Conservation (phyloP, 2,329 filamentous ascomycete genomes). For the Nannizziopsis barbatae region DNA sequence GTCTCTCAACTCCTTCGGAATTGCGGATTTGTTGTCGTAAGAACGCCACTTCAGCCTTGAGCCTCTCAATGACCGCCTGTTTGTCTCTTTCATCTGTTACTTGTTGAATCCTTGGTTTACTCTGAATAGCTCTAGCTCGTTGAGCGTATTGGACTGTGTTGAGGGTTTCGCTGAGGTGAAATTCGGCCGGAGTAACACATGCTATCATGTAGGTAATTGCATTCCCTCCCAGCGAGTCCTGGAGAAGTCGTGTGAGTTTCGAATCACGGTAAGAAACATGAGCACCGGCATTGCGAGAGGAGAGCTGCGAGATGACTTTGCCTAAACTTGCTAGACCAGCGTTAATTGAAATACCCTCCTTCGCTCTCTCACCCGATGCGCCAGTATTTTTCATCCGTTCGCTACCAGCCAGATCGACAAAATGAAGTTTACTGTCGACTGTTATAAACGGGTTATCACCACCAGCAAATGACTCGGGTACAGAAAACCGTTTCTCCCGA, state of each 20-base stretch:
- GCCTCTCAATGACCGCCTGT: constrained; percentile 79
- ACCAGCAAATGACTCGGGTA: constrained; percentile 66
- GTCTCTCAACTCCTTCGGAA: constrained; percentile 55
- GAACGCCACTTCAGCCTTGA: constrained; percentile 89
- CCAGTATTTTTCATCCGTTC: constrained; percentile 95
- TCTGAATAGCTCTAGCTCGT: constrained; percentile 89
- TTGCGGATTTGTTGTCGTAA: constrained; percentile 85
- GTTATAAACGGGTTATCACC: constrained; percentile 58
- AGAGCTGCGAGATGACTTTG: constrained; percentile 97
- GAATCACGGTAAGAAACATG: constrained; percentile 98
- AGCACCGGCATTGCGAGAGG: constrained; percentile 71
- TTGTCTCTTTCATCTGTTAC: constrained; percentile 82
- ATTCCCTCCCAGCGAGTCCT: constrained; percentile 93
- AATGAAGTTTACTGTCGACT: constrained; percentile 95
- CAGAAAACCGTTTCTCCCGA: constrained; percentile 73
- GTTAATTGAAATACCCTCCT: constrained; percentile 96
- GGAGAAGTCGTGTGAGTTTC: constrained; percentile 84
- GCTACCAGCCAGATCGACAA: constrained; percentile 93
- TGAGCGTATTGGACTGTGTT: constrained; percentile 98
- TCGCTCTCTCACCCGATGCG: constrained; percentile 85
- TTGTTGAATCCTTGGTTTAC: constrained; percentile 92
- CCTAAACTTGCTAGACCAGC: constrained; percentile 86
- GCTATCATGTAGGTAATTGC: constrained; percentile 99
- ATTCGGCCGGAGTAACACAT: constrained; percentile 91
- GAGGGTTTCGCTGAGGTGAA: constrained; percentile 91